Evolutionary conservation across 1,139 yeast genomes (phyloP), one percentile per base, ranked within the genome.

Genomic region (Debaryomyces subglobosus): DNA sequence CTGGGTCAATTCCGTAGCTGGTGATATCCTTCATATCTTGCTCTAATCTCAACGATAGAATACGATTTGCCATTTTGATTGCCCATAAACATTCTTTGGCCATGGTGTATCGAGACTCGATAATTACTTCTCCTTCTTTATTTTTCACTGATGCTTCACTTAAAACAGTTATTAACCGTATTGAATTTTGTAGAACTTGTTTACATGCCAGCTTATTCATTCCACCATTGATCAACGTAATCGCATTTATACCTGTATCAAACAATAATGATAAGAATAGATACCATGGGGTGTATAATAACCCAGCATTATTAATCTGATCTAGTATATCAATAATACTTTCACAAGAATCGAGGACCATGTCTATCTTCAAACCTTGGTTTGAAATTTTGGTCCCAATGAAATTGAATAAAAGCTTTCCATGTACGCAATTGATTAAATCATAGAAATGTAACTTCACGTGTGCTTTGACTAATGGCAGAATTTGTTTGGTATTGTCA

Each of bases 1-100:
- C 87, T 52, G 79, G 85, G 57, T 82, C 85, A 3, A 74, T 69
- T 0, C 87, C 87, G 37, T 78, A 69, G 5, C 57, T 60, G 10
- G 60, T 60, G 44, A 83, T 63, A 2, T 63, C 63, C 7, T 54
- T 47, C 21, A 73, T 62, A 25, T 79, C 71, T 51, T 79, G 78
- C 47, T 71, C 63, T 46, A 81, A 64, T 47, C 83, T 66, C 48
- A 81, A 65, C 13, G 76, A 65, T 43, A 81, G 64, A 54, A 82
- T 74, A 50, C 79, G 79, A 55, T 81, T 82, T 45, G 82, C 68
- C 70, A 78, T 79, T 52, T 81, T 81, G 35, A 84, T 61, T 1
- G 83, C 84, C 89, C 89, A 84, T 25, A 81, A 61, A 58, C 86
- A 81, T 59, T 84, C 89, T 46, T 74, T 72, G 9, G 79, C 82